Base-by-base conservation (phyloP, 1,284 basidiomycete species). In the Coriolopsis trogii region DNA sequence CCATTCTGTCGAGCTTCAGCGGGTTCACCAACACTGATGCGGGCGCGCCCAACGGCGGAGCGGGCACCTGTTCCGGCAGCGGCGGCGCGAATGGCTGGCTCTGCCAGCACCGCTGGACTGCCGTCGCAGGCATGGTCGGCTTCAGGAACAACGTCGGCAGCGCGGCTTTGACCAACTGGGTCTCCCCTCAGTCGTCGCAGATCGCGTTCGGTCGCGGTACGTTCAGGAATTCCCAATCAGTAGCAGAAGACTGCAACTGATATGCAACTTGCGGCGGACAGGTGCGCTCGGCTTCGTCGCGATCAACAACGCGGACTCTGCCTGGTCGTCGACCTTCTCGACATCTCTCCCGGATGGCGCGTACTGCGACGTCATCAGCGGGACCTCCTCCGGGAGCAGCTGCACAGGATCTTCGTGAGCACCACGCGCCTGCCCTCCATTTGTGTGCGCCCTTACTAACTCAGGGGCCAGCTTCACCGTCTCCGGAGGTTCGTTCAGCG, bases 321-420 rank as follows among this genome's bases (percentile, higher is more conserved):
- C 68, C 0, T 89, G 86, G 85, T 75, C 59, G 3, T 44, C 73
- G 1, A 79, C 76, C 0, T 85, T 87, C 61, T 64, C 67, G 31
- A 87, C 83, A 0, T 77, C 77, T 0, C 67, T 88, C 3, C 74
- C 84, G 1, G 75, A 68, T 29, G 84, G 82, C 1, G 69, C 69
- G 1, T 88, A 87, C 62, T 88, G 85, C 65, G 81, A 89, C 63
- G 81, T 87, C 24, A 71, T 85, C 34, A 75, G 73, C 46, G 84
- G 83, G 3, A 65, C 58, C 29, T 68, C 65, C 1, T 66, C 63
- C 0, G 43, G 37, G 5, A 77, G 76, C 1, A 55, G 58, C 3
- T 87, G 85, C 65, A 74, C 77, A 0, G 83, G 82, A 0, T 55
- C 66, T 29, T 67, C 72, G 82, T 86, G 61, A 51, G 79, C 70